Percentiles rank a stretch among this genome's conserved stretches.
Evolutionary conservation across 2,329 filamentous ascomycete species (phyloP).

Genomic region (Diaporthe citri): DNA sequence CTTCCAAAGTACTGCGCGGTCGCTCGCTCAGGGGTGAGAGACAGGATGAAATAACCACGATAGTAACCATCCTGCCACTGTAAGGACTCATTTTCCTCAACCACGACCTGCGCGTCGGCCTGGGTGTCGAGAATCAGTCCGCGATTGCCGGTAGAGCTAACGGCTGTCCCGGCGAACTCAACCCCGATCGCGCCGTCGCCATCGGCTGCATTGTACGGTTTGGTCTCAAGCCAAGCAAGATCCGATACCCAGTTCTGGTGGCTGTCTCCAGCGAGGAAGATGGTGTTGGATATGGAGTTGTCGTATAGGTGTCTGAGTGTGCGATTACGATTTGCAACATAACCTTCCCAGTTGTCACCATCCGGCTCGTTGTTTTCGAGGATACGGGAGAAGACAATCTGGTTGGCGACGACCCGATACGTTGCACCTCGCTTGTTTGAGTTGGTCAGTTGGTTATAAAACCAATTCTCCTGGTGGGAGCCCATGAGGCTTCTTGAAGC

Average conservation of each 20-base stretch:
- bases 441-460: slow-evolving; percentile 70
- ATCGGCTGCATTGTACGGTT: slow-evolving; percentile 64
- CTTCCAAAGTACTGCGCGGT: slow-evolving; percentile 75
- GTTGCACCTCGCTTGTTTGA: slow-evolving; percentile 73
- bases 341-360: slow-evolving; percentile 64
- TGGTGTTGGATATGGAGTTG: slow-evolving; percentile 78
- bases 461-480: slow-evolving; percentile 79
- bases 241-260: slow-evolving; percentile 74
- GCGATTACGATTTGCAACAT: slow-evolving; percentile 77
- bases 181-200: slow-evolving; percentile 70
- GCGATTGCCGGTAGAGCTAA: slow-evolving; percentile 69
- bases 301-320: slow-evolving; percentile 76
- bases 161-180: slow-evolving; percentile 76
- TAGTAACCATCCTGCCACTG: slow-evolving; percentile 83
- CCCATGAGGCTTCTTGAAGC: slow-evolving; percentile 79
- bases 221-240: slow-evolving; percentile 68
- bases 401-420: slow-evolving; percentile 80
- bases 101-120: slow-evolving; percentile 61
- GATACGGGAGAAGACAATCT: slow-evolving; percentile 71
- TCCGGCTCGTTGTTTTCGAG: slow-evolving; percentile 57
- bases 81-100: slow-evolving; percentile 70
- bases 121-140: slow-evolving; percentile 69
- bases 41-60: slow-evolving; percentile 78
- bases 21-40: slow-evolving; percentile 68
- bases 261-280: slow-evolving; percentile 78